These are phyloP conservation scores for Cercophora newfieldiana DNA, from an alignment of 495 filamentous ascomycete species.

Conservation along the genomic window DNA sequence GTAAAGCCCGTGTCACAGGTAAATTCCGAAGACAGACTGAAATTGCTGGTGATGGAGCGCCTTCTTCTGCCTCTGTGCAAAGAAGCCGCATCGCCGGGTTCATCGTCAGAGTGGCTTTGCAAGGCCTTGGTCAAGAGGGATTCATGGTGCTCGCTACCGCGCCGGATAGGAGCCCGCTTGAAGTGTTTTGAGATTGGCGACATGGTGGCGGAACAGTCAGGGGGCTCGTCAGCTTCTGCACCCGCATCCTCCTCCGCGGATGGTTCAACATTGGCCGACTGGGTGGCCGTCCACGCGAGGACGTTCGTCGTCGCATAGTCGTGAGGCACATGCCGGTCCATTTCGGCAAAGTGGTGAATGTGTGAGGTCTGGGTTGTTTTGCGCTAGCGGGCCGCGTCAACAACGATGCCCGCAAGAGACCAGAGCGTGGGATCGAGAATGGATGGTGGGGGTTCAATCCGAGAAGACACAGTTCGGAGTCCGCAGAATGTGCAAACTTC, in stretches of 20 bases:
- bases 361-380: not conserved
- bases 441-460: not conserved
- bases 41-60: constrained; percentile 74
- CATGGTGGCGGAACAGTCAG: constrained; percentile 22
- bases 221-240: constrained; percentile 37
- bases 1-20: constrained; percentile 90
- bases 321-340: constrained; percentile 42
- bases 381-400: not conserved
- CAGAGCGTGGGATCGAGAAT: not conserved
- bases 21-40: constrained; percentile 78
- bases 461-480: not conserved
- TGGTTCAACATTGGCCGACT: constrained; percentile 44
- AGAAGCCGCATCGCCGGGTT: constrained; percentile 29
- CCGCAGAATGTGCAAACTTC: not conserved
- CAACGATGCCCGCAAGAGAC: not conserved
- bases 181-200: constrained; percentile 37
- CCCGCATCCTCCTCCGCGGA: constrained; percentile 42
- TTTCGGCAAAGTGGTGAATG: constrained; percentile 22
- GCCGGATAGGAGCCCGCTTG: constrained; percentile 43
- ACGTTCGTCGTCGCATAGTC: constrained; percentile 42
- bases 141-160: constrained; percentile 55
- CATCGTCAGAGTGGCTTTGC: constrained; percentile 62
- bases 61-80: constrained; percentile 40
- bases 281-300: constrained; percentile 42
- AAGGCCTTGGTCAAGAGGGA: constrained; percentile 82